A percentile compares a stretch with the other conserved stretches of the same genome.
Conservation (phyloP, 2,329 filamentous ascomycete genomes). For the Colletotrichum sp. region DNA sequence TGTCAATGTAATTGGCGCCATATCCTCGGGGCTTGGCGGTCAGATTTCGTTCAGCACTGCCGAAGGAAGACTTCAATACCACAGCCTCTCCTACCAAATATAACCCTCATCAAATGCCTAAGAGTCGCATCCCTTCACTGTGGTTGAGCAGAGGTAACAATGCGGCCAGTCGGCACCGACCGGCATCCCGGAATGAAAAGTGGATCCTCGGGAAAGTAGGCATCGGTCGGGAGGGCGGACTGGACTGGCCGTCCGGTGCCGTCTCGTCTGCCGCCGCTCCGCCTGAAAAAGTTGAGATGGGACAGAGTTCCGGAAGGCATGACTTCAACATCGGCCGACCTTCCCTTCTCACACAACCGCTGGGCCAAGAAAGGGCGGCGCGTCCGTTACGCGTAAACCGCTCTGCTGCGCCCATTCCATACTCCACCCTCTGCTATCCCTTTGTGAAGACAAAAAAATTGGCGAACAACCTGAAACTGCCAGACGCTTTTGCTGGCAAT, state of each 20-base stretch:
- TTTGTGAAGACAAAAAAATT: background rate
- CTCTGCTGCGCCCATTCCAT: background rate
- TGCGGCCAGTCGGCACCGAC: background rate
- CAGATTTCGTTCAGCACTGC: background rate
- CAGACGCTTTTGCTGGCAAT: background rate
- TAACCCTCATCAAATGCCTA: background rate
- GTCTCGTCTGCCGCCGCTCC: background rate
- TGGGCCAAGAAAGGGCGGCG: background rate
- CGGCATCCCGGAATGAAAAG: background rate
- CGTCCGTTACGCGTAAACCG: background rate
- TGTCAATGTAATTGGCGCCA: too few species aligned
- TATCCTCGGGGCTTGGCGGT: background rate
- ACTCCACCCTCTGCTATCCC: background rate
- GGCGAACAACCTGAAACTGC: background rate
- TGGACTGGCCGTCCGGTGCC: background rate
- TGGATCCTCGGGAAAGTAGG: background rate
- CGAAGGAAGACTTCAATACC: too few species aligned
- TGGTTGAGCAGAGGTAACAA: background rate
- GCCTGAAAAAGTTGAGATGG: background rate
- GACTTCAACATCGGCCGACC: background rate
- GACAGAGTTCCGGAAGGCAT: background rate
- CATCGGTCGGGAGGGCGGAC: background rate
- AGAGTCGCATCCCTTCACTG: background rate
- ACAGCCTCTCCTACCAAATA: background rate
- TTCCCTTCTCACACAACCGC: background rate